Base-by-base conservation (phyloP, 176 grass and related monocot genomes). In the Eleusine indica region DNA sequence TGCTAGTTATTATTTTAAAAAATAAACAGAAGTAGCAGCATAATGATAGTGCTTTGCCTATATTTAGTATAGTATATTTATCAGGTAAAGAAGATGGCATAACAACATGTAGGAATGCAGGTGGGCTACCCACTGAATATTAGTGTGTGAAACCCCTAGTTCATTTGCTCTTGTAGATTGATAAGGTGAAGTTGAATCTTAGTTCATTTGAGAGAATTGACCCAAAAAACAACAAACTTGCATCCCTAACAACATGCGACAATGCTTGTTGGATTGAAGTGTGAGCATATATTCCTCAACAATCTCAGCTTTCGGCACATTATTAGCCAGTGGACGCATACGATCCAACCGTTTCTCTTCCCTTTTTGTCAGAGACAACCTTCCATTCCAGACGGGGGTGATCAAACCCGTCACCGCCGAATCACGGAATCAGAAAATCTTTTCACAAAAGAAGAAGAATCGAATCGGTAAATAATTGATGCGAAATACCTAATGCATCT, bases 251-350 rank as follows among this genome's bases (percentile, higher is more conserved):
- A 25, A 35, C 7, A 22, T 25, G 4, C 17, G 13, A 4, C 42
- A 46, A 9, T 40, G 6, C 40, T 35, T 15, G 44, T 70, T 56
- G 28, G 30, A 19, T 16, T 56, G 66, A 66, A 61, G 35, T 16
- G 74, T 4, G 13, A 29, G 56, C 38, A 81, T 41, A 81, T 81
- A 70, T 81, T 81, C 66, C 38, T 0, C 79, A 71, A 2, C 35
- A 32, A 19, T 54, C 37, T 28, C n/a, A 64, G 22, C 82, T 85
- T 85, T 89, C 77, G 54, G 71, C 57, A 39, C 28, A 25, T 18
- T 17, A 47, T 70, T 66, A 28, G 25, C 61, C 25, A 75, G 48
- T 58, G 62, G 19, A 51, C 11, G 48, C 12, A 13, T 21, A 30
- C 41, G 18, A n/a, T 56, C 40, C 57, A 57, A 10, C 12, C 14